These are phyloP conservation scores for Allium fistulosum DNA, from an alignment of 106 monocot genomes.

Conservation along the genomic window DNA sequence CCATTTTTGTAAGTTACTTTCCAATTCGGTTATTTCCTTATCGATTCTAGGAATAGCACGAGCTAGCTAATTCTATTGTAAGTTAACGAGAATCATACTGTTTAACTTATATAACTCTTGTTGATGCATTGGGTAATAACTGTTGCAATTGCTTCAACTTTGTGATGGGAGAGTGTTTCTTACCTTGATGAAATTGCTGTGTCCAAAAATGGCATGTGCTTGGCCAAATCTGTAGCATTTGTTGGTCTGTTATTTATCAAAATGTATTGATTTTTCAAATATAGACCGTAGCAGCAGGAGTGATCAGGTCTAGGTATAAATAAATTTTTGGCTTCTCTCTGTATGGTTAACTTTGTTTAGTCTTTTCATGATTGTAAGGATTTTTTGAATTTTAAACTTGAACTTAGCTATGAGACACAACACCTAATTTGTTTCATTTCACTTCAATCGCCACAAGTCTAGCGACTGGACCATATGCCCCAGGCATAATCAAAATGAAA, in stretches of 20 bases:
- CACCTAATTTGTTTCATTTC: no score
- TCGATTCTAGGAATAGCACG: no score
- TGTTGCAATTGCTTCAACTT: conserved; percentile 80
- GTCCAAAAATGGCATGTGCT: conserved; percentile 63
- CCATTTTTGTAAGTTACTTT: no score
- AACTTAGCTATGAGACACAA: no score
- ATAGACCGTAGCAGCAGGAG: conserved; percentile 4
- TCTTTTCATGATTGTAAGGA: no score
- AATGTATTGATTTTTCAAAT: conserved; percentile 13
- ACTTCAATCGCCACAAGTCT: no score
- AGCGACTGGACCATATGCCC: no score
- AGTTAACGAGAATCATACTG: conserved; percentile 18
- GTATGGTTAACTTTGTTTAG: no score
- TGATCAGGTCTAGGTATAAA: conserved; percentile 7
- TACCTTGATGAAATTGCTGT: conserved; percentile 97
- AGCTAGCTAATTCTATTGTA: conserved; percentile 70
- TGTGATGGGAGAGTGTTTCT: conserved; percentile 94
- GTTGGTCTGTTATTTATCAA: conserved; percentile 42
- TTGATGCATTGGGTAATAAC: not conserved
- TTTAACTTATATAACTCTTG: not conserved
- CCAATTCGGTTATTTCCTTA: no score
- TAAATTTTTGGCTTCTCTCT: no score
- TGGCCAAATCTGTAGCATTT: conserved; percentile 80
- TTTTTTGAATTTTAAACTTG: no score
- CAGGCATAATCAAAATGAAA: no score